Conservation (phyloP, 129 eudicot species). For the Pseudognaphalium luteoalbum region DNA sequence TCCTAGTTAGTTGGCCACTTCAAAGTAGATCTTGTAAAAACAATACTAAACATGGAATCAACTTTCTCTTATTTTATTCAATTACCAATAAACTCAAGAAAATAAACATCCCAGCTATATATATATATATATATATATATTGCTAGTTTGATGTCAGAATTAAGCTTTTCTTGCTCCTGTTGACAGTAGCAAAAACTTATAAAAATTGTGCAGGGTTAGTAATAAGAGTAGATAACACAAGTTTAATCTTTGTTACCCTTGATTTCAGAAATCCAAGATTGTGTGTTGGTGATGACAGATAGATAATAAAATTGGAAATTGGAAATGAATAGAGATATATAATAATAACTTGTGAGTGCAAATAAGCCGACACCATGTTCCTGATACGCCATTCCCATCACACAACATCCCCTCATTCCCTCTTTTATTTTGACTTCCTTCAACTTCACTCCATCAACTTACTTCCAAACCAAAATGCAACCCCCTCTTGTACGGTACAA, state of each 20-base stretch:
- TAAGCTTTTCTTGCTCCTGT: background rate
- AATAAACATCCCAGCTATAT: constrained; percentile 13
- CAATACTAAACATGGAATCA: constrained; percentile 11
- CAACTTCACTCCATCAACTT: constrained; percentile 38
- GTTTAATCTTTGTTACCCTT: no score
- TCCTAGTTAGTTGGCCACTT: constrained; percentile 28
- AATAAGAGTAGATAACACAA: background rate
- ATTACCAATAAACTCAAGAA: background rate
- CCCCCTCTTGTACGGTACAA: constrained; percentile 10
- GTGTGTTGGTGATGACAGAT: background rate
- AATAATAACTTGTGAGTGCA: constrained; percentile 36
- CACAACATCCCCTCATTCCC: constrained; percentile 33
- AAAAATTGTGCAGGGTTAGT: background rate
- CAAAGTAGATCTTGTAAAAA: background rate
- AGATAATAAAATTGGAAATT: no score
- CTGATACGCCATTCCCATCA: constrained; percentile 40
- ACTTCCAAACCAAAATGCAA: constrained; percentile 24
- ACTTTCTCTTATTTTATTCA: constrained; percentile 6
- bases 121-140: no score
- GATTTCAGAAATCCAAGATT: constrained; percentile 26
- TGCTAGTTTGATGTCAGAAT: background rate
- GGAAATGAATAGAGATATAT: constrained; percentile 14
- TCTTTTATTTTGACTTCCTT: constrained; percentile 17
- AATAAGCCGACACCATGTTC: constrained; percentile 55
- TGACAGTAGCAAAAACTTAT: background rate